Evolutionary conservation across 306 rosid species (phyloP).

Genomic region (Dalbergia cultrata): DNA sequence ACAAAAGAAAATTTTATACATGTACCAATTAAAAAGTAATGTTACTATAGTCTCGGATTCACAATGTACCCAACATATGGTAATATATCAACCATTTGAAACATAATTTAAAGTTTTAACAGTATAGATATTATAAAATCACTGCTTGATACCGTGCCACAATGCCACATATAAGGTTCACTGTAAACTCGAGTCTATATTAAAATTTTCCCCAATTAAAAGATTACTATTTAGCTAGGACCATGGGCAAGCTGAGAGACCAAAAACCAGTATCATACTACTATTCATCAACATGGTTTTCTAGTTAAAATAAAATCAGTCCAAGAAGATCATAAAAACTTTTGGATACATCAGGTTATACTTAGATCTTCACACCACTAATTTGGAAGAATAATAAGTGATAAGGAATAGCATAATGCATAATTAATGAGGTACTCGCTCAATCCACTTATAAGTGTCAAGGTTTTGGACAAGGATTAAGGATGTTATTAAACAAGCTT

Average conservation of each 20-base stretch:
- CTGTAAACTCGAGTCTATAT: too few relatives aligned
- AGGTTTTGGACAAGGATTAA: background rate
- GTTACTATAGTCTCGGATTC: too few relatives aligned
- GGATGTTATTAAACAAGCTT: background rate
- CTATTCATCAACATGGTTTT: background rate
- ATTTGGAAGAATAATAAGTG: background rate
- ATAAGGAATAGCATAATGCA: background rate
- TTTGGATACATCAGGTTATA: background rate
- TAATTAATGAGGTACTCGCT: background rate
- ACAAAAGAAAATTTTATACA: background rate
- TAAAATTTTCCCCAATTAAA: too few relatives aligned
- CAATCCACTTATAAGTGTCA: background rate
- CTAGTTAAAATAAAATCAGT: slow-evolving; percentile 31
- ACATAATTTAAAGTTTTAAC: too few relatives aligned
- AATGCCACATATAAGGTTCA: too few relatives aligned
- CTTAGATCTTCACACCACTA: slow-evolving; percentile 21
- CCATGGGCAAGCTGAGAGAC: background rate
- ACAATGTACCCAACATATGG: too few relatives aligned
- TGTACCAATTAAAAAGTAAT: background rate
- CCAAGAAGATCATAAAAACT: slow-evolving; percentile 27
- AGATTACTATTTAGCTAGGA: background rate
- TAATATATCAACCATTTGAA: too few relatives aligned
- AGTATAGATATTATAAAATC: too few relatives aligned
- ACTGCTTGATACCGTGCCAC: too few relatives aligned
- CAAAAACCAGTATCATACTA: slow-evolving; percentile 1